These are phyloP conservation scores for Xylariaceae sp. DNA, from an alignment of 2,329 filamentous ascomycete genomes.

Conservation along the genomic window DNA sequence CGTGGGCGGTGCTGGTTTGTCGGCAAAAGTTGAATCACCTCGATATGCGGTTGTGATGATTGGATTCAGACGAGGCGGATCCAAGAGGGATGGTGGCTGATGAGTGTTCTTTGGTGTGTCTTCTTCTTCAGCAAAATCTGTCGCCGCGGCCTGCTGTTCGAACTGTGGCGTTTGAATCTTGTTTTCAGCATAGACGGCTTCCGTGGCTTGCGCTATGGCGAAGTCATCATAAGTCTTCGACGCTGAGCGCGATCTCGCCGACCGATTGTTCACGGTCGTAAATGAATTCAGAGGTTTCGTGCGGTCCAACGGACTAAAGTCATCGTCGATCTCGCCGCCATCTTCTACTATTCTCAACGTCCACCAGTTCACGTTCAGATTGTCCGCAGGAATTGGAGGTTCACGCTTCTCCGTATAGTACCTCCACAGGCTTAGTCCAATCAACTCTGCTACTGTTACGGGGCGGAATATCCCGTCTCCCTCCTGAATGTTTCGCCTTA, in stretches of 20 bases:
- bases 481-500: constrained; percentile 63
- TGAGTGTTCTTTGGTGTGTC: constrained; percentile 46
- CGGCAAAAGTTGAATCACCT: constrained; percentile 48
- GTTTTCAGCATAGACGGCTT: constrained; percentile 63
- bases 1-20: constrained; percentile 47
- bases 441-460: constrained; percentile 73
- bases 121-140: constrained; percentile 37
- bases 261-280: constrained; percentile 73
- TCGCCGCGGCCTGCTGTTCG: constrained; percentile 45
- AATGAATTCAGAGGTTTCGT: constrained; percentile 71
- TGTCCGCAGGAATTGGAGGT: constrained; percentile 57
- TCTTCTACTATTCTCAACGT: constrained; percentile 78
- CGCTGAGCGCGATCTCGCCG: constrained; percentile 55
- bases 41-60: constrained; percentile 57
- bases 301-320: constrained; percentile 72
- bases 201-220: constrained; percentile 66
- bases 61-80: constrained; percentile 47
- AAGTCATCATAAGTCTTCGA: constrained; percentile 80
- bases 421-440: constrained; percentile 70
- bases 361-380: constrained; percentile 76
- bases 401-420: constrained; percentile 73
- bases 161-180: constrained; percentile 62
- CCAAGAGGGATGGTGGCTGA: constrained; percentile 34
- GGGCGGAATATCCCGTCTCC: constrained; percentile 56
- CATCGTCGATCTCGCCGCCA: constrained; percentile 77